phyloP scores from a whole-genome alignment of 2,329 filamentous ascomycete species.

The Orbilia brochopaga region DNA sequence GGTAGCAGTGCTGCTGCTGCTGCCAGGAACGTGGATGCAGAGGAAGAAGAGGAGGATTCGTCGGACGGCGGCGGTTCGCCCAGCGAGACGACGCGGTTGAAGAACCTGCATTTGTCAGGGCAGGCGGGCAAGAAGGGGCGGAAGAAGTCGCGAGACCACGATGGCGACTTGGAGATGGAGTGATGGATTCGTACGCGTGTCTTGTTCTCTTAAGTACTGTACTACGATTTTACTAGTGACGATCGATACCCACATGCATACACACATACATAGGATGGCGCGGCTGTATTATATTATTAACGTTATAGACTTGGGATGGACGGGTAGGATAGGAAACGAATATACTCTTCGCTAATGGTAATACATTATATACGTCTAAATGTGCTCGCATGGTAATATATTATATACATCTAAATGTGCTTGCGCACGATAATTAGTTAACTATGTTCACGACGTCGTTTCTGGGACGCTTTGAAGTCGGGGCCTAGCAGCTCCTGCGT shows the following conservation, averaged over 20 bases:
- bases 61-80: constrained; percentile 36
- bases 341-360: background rate
- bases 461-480: background rate
- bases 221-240: background rate
- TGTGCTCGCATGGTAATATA: background rate
- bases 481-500: constrained; percentile 26
- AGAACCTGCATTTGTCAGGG: constrained; percentile 39
- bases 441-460: background rate
- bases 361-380: background rate
- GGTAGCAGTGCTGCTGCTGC: constrained; percentile 8
- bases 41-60: constrained; percentile 11
- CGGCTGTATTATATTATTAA: constrained; percentile 4
- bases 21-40: constrained; percentile 2
- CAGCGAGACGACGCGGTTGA: constrained; percentile 33
- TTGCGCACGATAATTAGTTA: background rate
- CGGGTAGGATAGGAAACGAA: background rate
- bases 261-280: constrained; percentile 24
- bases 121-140: constrained; percentile 28
- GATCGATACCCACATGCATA: constrained; percentile 9
- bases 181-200: background rate
- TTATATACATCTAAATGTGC: constrained; percentile 6
- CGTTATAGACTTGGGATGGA: background rate
- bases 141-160: constrained; percentile 28
- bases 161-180: constrained; percentile 43
- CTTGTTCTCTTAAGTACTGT: background rate